phyloP scores from a whole-genome alignment of 257 asterid species.

The Parsonsia alboflavescens region DNA sequence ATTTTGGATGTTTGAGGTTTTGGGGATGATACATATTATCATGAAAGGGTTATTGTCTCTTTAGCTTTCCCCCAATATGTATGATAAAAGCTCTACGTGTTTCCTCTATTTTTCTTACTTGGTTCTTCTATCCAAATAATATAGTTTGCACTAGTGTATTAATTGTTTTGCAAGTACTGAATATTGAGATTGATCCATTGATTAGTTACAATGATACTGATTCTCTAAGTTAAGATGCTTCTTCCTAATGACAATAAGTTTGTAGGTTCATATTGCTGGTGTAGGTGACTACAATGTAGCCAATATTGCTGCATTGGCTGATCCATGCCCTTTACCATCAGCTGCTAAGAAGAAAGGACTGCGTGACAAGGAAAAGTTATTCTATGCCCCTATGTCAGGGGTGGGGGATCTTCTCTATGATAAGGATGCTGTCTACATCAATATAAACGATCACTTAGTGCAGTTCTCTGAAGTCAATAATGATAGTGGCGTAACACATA shows the following conservation, averaged over 20 bases:
- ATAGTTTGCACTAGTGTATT: not conserved
- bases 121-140: not conserved
- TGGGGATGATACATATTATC: too few relatives aligned
- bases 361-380: constrained; percentile 92
- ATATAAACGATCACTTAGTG: constrained; percentile 83
- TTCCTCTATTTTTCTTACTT: not conserved
- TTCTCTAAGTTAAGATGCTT: not conserved
- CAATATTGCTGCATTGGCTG: constrained; percentile 62
- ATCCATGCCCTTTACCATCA: constrained; percentile 97
- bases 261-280: constrained; percentile 97
- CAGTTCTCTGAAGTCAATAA: constrained; percentile 74
- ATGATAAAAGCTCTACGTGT: not conserved
- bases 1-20: too few relatives aligned
- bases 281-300: constrained; percentile 80
- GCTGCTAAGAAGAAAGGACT: constrained; percentile 96
- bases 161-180: not conserved
- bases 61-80: not conserved
- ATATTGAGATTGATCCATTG: not conserved
- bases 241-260: not conserved
- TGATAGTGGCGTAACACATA: constrained; percentile 30
- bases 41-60: not conserved
- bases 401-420: constrained; percentile 94
- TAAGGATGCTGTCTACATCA: constrained; percentile 95
- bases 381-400: constrained; percentile 99
- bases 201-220: not conserved